Base-by-base conservation (phyloP, 495 filamentous ascomycete genomes). In the Penicillium chermesinum region DNA sequence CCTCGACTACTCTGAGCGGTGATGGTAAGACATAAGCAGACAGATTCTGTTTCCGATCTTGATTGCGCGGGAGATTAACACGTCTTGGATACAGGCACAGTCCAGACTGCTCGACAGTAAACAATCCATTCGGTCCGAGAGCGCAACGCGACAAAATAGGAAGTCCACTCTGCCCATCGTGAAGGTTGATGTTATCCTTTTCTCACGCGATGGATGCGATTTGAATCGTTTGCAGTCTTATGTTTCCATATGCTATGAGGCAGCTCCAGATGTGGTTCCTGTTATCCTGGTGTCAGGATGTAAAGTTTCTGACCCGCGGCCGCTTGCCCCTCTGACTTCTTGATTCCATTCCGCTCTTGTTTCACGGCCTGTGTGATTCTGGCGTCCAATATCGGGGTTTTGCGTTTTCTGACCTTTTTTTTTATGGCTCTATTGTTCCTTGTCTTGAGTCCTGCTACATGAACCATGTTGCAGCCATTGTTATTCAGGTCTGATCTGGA, bases 71-170 rank as follows among this genome's bases (percentile, higher is more conserved):
- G 14, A 30, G 20, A 14, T 41, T 41, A 16, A 41, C 15, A n/a
- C 47, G n/a, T 45, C 25, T 16, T 22, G 10, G 16, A 22, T 41
- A 19, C 48, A 74, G 71, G 68, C 33, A 68, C 70, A 52, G 70
- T 74, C 42, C 71, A 70, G 58, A 58, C 70, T 36, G 70, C 71
- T 32, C 63, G 71, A 53, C 70, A 74, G 64, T 74, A 72, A 59
- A 49, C 47, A 33, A 38, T 19, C 33, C 41, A 18, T 40, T 39
- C 32, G 32, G 50, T 50, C 44, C 32, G 48, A 56, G 9, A 19
- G 52, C 35, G 40, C 48, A 46, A 56, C 33, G 46, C 50, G 34
- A 44, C 41, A 22, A 33, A 35, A 41, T 30, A 33, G 14, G 39
- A 44, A 40, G 41, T 36, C 48, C 38, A 44, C 45, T 49, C 38